Evolutionary conservation across 75 land plant species (phyloP), one percentile per base, ranked within the genome.

Genomic region (Picea glauca): DNA sequence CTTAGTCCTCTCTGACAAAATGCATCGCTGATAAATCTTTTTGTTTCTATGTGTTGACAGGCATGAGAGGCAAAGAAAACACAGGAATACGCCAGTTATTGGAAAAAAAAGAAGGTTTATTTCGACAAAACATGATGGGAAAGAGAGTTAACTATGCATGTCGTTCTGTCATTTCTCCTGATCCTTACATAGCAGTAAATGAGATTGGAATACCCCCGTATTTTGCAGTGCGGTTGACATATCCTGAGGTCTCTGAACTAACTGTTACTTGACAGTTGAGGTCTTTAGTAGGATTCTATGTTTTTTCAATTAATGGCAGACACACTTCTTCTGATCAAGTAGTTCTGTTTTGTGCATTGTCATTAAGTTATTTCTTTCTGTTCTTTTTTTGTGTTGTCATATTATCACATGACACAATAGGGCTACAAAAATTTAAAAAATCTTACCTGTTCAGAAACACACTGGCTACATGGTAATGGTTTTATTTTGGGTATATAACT

Each of bases 61-160:
- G 64, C 62, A 76, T 4, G 80, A 84, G 78, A 65, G 78, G 86
- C 50, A 90, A 62, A 58, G 83, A 84, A 5, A 59, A 75, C 35
- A 60, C 65, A 57, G 99, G 99, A 58, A 83, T 94, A 13, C 88
- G 95, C 40, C 98, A 96, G 67, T 62, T 94, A 57, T 68, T 96
- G 72, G 99, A 96, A 70, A 96, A 92, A 81, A 96, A 96, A 64
- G 91, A 85, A 78, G 99, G 99, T 20, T 79, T 96, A 21, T 91
- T 96, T 76, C 92, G 99, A 46, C 93, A 92, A 85, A 96, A 96
- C 64, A 86, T 96, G 95, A 96, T 96, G 99, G 99, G 99, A 26
- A 96, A 96, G 82, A 91, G 99, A 72, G 99, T 96, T 60, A 96
- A 96, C 81, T 91, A 78, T 88, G 92, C 99, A 11, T 96, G 99